Percentiles rank a stretch among this genome's conserved stretches.
phyloP scores from a whole-genome alignment of 2,329 filamentous ascomycete genomes.

The Penicillium sp. region DNA sequence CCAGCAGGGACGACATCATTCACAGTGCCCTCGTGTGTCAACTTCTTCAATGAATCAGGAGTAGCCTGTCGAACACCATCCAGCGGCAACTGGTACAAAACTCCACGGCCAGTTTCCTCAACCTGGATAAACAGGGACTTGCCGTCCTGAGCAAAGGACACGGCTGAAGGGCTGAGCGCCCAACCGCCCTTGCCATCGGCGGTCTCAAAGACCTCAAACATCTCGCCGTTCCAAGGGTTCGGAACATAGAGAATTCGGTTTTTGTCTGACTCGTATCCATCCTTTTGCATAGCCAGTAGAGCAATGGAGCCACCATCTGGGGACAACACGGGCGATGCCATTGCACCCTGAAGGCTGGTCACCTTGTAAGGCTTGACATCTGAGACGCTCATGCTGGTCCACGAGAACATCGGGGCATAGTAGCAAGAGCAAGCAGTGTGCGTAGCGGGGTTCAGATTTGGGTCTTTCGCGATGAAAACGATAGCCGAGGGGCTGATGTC shows the following conservation, averaged over 20 bases:
- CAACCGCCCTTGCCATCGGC: constrained; percentile 46
- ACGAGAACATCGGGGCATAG: constrained; percentile 49
- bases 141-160: constrained; percentile 49
- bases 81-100: constrained; percentile 47
- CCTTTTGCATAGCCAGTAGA: constrained; percentile 48
- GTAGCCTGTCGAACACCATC: constrained; percentile 35
- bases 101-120: constrained; percentile 48
- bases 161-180: constrained; percentile 46
- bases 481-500: constrained; percentile 51
- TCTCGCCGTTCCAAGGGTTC: constrained; percentile 46
- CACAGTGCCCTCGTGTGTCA: constrained; percentile 48
- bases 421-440: constrained; percentile 54
- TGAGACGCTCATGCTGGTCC: constrained; percentile 40
- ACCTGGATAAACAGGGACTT: constrained; percentile 46
- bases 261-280: constrained; percentile 54
- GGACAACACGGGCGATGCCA: constrained; percentile 50
- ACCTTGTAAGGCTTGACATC: constrained; percentile 40
- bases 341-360: constrained; percentile 46
- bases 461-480: constrained; percentile 53
- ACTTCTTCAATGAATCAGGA: constrained; percentile 39
- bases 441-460: constrained; percentile 48
- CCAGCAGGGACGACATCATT: constrained; percentile 44
- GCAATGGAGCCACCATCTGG: constrained; percentile 50
- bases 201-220: constrained; percentile 45
- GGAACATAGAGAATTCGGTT: constrained; percentile 50